Conservation (phyloP, 257 asterid species). For the Schizonepeta tenuifolia region DNA sequence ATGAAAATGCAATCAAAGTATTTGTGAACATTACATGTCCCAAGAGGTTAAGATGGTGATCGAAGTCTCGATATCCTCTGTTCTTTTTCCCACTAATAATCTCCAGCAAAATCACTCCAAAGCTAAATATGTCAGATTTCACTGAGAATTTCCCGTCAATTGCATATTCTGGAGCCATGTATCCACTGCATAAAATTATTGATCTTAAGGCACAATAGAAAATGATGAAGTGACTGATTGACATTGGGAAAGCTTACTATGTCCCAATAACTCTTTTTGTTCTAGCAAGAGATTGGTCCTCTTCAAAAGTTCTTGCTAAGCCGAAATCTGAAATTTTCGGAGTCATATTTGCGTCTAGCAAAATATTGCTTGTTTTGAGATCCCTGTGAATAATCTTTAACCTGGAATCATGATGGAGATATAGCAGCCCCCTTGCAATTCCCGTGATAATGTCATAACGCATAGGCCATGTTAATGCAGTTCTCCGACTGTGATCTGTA, state of each 20-base stretch:
- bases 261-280: background rate
- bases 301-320: background rate
- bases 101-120: slow-evolving; percentile 56
- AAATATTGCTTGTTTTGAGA: background rate
- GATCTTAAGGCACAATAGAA: background rate
- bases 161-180: slow-evolving; percentile 59
- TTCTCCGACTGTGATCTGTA: background rate
- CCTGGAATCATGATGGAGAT: background rate
- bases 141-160: slow-evolving; percentile 50
- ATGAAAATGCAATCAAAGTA: background rate
- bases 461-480: background rate
- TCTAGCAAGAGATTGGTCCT: background rate
- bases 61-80: slow-evolving; percentile 30
- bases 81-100: slow-evolving; percentile 52
- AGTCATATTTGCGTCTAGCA: background rate
- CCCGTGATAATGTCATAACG: slow-evolving; percentile 4
- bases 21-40: slow-evolving; percentile 42
- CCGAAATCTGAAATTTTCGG: slow-evolving; percentile 1
- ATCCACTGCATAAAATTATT: slow-evolving; percentile 44
- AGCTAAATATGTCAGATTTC: slow-evolving; percentile 52
- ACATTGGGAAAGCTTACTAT: background rate
- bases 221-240: too few species aligned
- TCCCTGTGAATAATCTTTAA: too few species aligned
- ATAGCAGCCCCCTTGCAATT: background rate
- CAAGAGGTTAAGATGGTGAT: slow-evolving; percentile 42